phyloP scores from a whole-genome alignment of 140 eudicot species.

The Erigeron philadelphicus region DNA sequence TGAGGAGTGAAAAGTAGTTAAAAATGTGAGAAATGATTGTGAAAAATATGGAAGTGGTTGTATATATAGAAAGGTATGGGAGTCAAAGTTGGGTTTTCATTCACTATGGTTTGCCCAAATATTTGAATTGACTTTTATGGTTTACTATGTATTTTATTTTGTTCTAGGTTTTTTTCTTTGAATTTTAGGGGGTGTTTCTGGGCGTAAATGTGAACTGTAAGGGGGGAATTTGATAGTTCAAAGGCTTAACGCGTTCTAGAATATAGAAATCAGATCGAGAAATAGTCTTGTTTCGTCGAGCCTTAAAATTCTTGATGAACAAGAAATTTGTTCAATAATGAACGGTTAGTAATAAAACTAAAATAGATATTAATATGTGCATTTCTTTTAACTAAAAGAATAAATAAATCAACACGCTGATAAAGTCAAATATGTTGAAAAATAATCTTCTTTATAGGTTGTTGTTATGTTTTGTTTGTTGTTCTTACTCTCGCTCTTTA shows the following conservation, averaged over 20 bases:
- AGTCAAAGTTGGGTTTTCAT: constrained; percentile 24
- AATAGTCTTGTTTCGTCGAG: constrained; percentile 7
- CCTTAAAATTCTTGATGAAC: constrained; percentile 14
- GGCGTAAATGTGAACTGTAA: neutral
- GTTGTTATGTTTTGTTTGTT: too few relatives aligned
- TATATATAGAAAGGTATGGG: constrained; percentile 12
- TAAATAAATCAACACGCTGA: too few relatives aligned
- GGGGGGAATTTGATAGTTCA: neutral
- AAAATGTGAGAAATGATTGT: constrained; percentile 21
- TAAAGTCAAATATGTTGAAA: too few relatives aligned
- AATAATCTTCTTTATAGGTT: too few relatives aligned
- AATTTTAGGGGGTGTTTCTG: neutral
- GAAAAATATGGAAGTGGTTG: neutral
- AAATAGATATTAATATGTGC: neutral
- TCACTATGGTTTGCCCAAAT: constrained; percentile 20
- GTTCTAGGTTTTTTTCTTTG: neutral
- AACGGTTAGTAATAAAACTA: neutral
- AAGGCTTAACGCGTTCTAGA: constrained; percentile 21
- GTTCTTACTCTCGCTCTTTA: too few relatives aligned
- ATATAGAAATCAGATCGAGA: neutral
- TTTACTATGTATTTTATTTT: neutral
- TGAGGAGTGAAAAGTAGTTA: neutral
- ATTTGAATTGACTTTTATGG: constrained; percentile 32
- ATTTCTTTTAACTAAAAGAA: neutral
- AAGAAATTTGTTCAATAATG: neutral